Conservation (phyloP, 176 grass and related monocot genomes). For the Carex parvula region DNA sequence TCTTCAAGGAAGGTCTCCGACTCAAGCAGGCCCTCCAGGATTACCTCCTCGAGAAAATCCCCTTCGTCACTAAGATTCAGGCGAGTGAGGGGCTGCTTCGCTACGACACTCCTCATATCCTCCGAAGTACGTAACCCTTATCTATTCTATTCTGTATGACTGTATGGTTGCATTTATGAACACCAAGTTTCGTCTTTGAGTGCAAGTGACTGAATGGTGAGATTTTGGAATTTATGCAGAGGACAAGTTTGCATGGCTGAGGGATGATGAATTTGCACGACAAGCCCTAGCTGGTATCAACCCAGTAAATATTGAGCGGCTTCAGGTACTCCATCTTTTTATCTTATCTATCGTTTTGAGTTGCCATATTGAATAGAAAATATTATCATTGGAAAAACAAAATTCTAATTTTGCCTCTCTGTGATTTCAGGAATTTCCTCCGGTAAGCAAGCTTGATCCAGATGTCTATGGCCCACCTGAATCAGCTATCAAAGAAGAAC, state of each 20-base stretch:
- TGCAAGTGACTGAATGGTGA: neutral
- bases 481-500: slow-evolving; percentile 88
- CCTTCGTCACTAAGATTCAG: slow-evolving; percentile 66
- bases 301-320: slow-evolving; percentile 78
- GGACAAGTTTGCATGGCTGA: slow-evolving; percentile 99
- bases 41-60: slow-evolving; percentile 80
- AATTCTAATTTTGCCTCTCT: neutral
- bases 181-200: neutral
- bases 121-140: slow-evolving; percentile 52
- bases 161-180: neutral
- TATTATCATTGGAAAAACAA: neutral
- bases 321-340: slow-evolving; percentile 57
- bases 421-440: slow-evolving; percentile 62
- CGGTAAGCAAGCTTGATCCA: slow-evolving; percentile 56
- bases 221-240: slow-evolving; percentile 34
- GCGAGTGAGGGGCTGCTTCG: slow-evolving; percentile 69
- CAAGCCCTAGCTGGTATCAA: slow-evolving; percentile 86
- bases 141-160: neutral
- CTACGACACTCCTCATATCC: slow-evolving; percentile 87
- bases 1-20: slow-evolving; percentile 93
- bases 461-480: slow-evolving; percentile 47
- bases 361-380: neutral
- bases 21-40: slow-evolving; percentile 85
- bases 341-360: neutral
- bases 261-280: slow-evolving; percentile 92